Evolutionary conservation across 139 green algal genomes (phyloP).

Genomic region (Coelastrella sp.): DNA sequence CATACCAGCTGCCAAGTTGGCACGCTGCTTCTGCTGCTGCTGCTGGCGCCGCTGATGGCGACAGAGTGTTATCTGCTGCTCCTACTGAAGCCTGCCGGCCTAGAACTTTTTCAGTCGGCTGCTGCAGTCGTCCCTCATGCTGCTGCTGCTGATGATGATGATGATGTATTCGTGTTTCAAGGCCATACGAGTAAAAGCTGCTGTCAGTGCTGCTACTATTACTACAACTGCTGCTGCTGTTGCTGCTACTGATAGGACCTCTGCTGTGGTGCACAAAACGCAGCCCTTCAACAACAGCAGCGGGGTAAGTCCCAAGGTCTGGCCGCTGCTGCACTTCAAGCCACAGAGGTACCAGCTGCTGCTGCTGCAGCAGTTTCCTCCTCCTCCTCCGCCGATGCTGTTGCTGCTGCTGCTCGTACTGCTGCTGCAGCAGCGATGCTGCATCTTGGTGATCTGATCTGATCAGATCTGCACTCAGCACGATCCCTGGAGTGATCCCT

Average conservation of each 20-base stretch:
- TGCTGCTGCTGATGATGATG: not conserved
- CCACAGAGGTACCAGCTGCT: not conserved
- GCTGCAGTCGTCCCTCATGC: not conserved
- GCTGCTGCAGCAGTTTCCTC: not conserved
- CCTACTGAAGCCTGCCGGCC: not conserved
- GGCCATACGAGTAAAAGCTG: not conserved
- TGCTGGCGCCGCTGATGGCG: not conserved
- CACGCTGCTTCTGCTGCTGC: not conserved
- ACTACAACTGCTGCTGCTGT: not conserved
- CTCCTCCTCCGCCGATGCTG: not conserved
- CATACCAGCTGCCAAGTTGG: not conserved
- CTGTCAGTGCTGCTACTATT: not conserved
- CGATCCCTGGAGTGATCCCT: not conserved
- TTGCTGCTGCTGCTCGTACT: slow-evolving; percentile 2
- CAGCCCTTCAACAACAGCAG: slow-evolving; percentile 26
- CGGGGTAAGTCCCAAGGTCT: not conserved
- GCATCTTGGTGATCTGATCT: not conserved
- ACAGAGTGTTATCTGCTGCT: not conserved
- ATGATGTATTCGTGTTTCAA: not conserved
- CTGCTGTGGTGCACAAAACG: not conserved
- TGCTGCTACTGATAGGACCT: not conserved
- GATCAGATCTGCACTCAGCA: not conserved
- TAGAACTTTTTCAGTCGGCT: not conserved
- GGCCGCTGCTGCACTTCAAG: slow-evolving; percentile 17
- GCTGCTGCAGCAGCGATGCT: not conserved